These are phyloP conservation scores for Artemisia tridentata DNA, from an alignment of 129 eudicot species.

Conservation along the genomic window DNA sequence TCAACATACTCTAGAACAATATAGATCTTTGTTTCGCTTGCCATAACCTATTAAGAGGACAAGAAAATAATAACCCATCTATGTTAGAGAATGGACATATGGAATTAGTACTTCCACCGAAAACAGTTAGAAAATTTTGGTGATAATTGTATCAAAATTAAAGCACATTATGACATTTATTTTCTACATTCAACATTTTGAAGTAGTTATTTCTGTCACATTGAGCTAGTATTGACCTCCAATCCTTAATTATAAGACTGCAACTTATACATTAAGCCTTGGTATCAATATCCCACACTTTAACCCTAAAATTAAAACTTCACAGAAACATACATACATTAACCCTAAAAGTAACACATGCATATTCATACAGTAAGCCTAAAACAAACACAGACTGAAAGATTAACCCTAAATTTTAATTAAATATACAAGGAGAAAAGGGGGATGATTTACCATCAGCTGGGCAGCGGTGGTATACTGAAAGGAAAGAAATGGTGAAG, in stretches of 20 bases:
- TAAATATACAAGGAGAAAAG: too few species aligned
- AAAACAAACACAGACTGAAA: too few species aligned
- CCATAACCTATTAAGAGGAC: conserved; percentile 64
- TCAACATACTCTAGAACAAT: conserved; percentile 80
- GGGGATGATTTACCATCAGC: too few species aligned
- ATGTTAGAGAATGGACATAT: background rate
- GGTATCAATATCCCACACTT: too few species aligned
- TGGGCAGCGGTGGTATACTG: too few species aligned
- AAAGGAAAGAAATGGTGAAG: too few species aligned
- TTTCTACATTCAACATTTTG: background rate
- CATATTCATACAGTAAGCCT: too few species aligned
- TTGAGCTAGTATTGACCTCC: conserved; percentile 1
- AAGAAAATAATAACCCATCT: background rate
- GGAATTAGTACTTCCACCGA: background rate
- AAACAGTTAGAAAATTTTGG: background rate
- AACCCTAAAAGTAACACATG: too few species aligned
- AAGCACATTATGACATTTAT: background rate
- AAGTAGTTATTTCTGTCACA: background rate
- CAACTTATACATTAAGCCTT: background rate
- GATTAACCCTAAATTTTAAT: too few species aligned
- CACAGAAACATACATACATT: too few species aligned
- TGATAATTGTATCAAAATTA: background rate
- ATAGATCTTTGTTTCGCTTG: conserved; percentile 90
- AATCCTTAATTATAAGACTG: background rate
- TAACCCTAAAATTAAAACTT: too few species aligned